These are phyloP conservation scores for Ettlia oleoabundans DNA, from an alignment of 139 green algal species.

Conservation along the genomic window DNA sequence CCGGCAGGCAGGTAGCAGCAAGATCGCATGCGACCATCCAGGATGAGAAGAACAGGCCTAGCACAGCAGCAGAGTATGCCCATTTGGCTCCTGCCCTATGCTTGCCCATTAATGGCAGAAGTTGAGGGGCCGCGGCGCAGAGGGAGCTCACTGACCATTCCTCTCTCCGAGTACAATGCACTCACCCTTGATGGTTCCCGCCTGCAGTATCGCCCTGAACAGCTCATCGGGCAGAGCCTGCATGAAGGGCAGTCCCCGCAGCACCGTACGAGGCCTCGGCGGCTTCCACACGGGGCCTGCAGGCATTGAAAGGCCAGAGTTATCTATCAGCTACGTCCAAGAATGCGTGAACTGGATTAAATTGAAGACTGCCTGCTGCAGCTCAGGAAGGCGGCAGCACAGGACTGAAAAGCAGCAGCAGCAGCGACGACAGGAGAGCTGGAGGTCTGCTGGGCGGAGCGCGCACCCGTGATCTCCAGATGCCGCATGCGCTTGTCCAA, in stretches of 20 bases:
- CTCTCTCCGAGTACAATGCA: no score
- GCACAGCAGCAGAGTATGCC: neutral
- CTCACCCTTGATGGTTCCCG: conserved; percentile 16
- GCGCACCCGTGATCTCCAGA: conserved; percentile 5
- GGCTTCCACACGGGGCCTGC: conserved; percentile 68
- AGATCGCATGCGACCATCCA: neutral
- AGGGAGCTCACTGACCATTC: no score
- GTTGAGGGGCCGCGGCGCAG: no score
- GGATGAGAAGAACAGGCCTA: neutral
- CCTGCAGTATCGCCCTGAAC: conserved; percentile 2
- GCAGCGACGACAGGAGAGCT: no score
- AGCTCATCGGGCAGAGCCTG: neutral
- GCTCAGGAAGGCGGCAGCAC: no score
- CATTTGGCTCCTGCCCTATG: no score
- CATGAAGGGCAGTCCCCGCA: conserved; percentile 73
- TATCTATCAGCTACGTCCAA: no score
- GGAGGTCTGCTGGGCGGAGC: no score
- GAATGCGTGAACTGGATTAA: neutral
- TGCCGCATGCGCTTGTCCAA: conserved; percentile 7
- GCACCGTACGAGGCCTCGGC: conserved; percentile 52
- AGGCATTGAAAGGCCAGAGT: no score
- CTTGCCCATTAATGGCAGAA: no score
- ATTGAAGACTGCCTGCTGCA: neutral
- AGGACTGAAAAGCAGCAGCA: no score
- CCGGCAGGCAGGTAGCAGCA: no score